phyloP scores from a whole-genome alignment of 495 filamentous ascomycete species.

The Emericellopsis terricola region DNA sequence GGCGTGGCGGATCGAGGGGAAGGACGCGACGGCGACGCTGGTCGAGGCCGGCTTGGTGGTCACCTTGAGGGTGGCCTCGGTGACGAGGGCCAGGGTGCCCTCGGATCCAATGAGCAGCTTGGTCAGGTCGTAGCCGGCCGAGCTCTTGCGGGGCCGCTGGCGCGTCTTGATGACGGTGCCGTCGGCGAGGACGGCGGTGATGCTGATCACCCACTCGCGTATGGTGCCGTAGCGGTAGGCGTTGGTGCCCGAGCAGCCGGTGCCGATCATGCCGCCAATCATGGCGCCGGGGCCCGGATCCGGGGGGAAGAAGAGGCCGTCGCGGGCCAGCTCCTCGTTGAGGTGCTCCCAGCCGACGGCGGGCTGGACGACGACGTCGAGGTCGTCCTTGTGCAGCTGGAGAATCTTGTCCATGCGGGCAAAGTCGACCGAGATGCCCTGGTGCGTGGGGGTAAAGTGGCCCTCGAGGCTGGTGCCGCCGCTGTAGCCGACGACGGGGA shows the following conservation, averaged over 20 bases:
- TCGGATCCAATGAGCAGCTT: slow-evolving; percentile 60
- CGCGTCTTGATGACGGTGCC: slow-evolving; percentile 82
- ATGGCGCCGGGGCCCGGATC: slow-evolving; percentile 69
- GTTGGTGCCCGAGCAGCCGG: slow-evolving; percentile 86
- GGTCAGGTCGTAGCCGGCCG: slow-evolving; percentile 74
- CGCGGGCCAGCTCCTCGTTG: slow-evolving; percentile 49
- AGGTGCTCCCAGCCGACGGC: slow-evolving; percentile 64
- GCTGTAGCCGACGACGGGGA: slow-evolving; percentile 60
- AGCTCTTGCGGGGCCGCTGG: slow-evolving; percentile 58
- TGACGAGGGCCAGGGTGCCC: slow-evolving; percentile 62
- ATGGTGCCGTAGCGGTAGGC: slow-evolving; percentile 90
- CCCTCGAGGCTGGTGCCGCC: slow-evolving; percentile 70
- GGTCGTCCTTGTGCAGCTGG: slow-evolving; percentile 48
- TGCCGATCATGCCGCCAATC: slow-evolving; percentile 94
- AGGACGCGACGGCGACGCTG: slow-evolving; percentile 72
- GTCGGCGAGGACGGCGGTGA: slow-evolving; percentile 87
- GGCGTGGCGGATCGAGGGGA: slow-evolving; percentile 58
- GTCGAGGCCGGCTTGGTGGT: slow-evolving; percentile 58
- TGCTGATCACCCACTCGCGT: slow-evolving; percentile 83
- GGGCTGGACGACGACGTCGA: slow-evolving; percentile 71
- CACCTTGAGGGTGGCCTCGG: slow-evolving; percentile 64
- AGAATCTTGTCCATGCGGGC: slow-evolving; percentile 57
- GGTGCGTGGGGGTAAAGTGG: slow-evolving; percentile 55
- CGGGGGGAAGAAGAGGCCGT: slow-evolving; percentile 66
- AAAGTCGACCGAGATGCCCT: slow-evolving; percentile 67